Evolutionary conservation across 106 monocot genomes (phyloP).

Genomic region (Allium cepa): DNA sequence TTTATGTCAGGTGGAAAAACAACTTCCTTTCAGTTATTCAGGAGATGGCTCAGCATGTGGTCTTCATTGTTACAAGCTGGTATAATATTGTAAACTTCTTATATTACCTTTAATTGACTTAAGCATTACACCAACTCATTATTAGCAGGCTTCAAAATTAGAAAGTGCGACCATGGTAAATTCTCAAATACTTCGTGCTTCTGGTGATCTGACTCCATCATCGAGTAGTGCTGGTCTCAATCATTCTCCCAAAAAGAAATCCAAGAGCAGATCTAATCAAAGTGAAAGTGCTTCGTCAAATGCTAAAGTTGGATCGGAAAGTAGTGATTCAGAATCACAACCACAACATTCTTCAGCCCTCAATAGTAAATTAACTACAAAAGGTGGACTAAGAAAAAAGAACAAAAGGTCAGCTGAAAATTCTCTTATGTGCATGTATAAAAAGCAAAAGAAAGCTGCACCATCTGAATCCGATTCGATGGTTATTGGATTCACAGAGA

Average conservation of each 20-base stretch:
- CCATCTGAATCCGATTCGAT: constrained; percentile 64
- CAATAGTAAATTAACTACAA: constrained; percentile 32
- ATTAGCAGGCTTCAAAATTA: constrained; percentile 40
- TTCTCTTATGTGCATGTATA: constrained; percentile 63
- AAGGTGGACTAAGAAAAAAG: constrained; percentile 36
- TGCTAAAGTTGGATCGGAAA: constrained; percentile 67
- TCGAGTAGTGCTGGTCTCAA: constrained; percentile 27
- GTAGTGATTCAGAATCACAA: constrained; percentile 82
- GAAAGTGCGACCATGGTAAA: constrained; percentile 28
- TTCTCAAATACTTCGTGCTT: constrained; percentile 20
- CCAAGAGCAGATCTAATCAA: constrained; percentile 34
- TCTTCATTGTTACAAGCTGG: constrained; percentile 60
- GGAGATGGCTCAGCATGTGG: constrained; percentile 75
- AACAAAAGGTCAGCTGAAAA: constrained; percentile 85
- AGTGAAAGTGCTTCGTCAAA: constrained; percentile 85
- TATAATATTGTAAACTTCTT: constrained; percentile 11
- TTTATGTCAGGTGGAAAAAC: constrained; percentile 79
- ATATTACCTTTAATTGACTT: no score
- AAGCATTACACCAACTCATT: neutral
- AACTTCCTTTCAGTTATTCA: constrained; percentile 51
- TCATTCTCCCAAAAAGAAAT: constrained; percentile 34
- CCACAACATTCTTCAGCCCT: constrained; percentile 35
- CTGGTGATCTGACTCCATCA: constrained; percentile 41
- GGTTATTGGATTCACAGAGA: constrained; percentile 30
- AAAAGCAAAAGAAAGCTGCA: constrained; percentile 60